Conservation (phyloP, 176 grass and related monocot genomes). For the Musa troglodytarum region DNA sequence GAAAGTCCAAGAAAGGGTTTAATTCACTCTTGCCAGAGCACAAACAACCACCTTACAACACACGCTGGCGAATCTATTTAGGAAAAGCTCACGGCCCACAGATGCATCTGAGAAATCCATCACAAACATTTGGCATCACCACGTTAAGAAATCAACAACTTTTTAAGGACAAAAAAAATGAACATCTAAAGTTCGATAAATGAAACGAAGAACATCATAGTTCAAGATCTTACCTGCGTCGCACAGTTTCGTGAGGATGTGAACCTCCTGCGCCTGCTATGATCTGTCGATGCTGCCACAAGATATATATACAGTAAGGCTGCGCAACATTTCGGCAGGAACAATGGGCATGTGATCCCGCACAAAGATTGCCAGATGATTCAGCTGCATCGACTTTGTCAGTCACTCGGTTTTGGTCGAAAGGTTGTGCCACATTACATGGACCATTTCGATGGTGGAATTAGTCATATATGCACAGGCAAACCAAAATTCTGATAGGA, state of each 20-base stretch:
- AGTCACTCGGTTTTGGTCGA: neutral
- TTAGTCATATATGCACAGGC: constrained; percentile 41
- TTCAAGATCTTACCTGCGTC: neutral
- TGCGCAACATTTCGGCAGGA: neutral
- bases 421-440: neutral
- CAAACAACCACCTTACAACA: too few relatives aligned
- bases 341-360: neutral
- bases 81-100: too few relatives aligned
- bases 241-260: neutral
- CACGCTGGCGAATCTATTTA: too few relatives aligned
- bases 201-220: neutral
- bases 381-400: neutral
- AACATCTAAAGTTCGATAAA: neutral
- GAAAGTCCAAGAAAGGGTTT: too few relatives aligned
- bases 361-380: neutral
- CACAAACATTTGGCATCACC: too few relatives aligned
- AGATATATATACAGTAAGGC: neutral
- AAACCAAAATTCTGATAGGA: constrained; percentile 86
- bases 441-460: neutral
- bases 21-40: too few relatives aligned
- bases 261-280: neutral
- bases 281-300: neutral
- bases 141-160: too few relatives aligned
- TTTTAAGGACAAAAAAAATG: neutral
- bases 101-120: too few relatives aligned